Percentiles rank a stretch among this genome's conserved stretches.
Conservation (phyloP, 768 basidiomycete species). For the Auricularia sp. region DNA sequence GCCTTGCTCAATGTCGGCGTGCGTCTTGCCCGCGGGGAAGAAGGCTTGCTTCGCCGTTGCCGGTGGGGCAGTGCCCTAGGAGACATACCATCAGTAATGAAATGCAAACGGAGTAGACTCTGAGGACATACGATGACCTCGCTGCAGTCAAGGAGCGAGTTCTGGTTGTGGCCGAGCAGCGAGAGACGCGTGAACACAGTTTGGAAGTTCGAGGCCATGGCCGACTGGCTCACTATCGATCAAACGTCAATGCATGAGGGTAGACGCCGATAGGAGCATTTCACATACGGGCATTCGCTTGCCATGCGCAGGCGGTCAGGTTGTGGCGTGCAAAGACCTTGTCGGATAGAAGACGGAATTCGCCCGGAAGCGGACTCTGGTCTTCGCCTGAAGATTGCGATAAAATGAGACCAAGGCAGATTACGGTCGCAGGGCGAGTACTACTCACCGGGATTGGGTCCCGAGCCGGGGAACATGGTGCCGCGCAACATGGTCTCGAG, state of each 20-base stretch:
- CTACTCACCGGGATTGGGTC: conserved; percentile 27
- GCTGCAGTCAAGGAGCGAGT: conserved; percentile 32
- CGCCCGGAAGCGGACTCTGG: conserved; percentile 16
- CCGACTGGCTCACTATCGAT: conserved; percentile 23
- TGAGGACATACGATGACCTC: conserved; percentile 25
- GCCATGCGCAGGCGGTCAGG: conserved; percentile 40
- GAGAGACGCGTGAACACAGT: conserved; percentile 36
- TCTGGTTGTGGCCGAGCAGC: conserved; percentile 31
- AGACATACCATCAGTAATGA: no score
- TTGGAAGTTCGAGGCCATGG: conserved; percentile 27
- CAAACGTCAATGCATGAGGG: background rate
- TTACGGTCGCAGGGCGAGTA: no score
- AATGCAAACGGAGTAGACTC: no score
- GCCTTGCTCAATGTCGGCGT: background rate
- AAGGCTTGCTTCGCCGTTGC: background rate
- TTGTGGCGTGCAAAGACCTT: conserved; percentile 20
- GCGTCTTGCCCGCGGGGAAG: background rate
- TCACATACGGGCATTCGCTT: conserved; percentile 26
- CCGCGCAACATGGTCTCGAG: conserved; percentile 21
- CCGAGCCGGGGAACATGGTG: conserved; percentile 24
- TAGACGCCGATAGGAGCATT: background rate
- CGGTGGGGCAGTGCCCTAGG: background rate
- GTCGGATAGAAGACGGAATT: conserved; percentile 38
- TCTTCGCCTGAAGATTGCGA: background rate
- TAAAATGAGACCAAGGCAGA: background rate